These are phyloP conservation scores for Quercus mongolica DNA, from an alignment of 306 rosid genomes.

Conservation along the genomic window DNA sequence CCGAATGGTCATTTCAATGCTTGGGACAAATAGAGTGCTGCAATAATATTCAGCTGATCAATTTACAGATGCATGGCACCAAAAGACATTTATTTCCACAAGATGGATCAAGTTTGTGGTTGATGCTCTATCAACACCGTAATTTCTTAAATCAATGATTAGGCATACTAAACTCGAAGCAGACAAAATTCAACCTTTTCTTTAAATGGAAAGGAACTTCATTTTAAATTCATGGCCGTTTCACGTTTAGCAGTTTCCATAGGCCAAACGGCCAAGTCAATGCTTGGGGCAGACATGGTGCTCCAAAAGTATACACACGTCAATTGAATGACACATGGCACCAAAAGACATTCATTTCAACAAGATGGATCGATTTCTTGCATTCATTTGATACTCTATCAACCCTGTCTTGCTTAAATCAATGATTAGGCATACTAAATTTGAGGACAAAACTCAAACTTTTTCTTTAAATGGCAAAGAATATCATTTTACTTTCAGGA, in stretches of 20 bases:
- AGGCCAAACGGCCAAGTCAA: not conserved
- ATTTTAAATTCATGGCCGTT: conserved; percentile 2
- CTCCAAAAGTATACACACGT: not conserved
- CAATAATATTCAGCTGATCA: not conserved
- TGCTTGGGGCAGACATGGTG: not conserved
- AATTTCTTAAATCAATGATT: not conserved
- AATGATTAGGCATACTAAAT: not conserved
- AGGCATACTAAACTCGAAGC: not conserved
- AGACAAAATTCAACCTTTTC: not conserved
- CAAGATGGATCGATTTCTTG: not conserved
- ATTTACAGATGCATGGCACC: not conserved
- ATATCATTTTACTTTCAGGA: not conserved
- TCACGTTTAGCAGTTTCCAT: not conserved
- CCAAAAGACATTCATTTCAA: not conserved
- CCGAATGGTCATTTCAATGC: not conserved
- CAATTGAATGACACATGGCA: not conserved
- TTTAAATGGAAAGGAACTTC: not conserved
- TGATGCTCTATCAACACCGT: not conserved
- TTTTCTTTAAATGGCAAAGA: not conserved
- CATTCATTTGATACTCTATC: not conserved
- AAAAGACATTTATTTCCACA: not conserved
- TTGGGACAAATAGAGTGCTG: conserved; percentile 1
- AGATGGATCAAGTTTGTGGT: not conserved
- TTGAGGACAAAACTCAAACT: not conserved
- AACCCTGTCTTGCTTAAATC: not conserved